These are phyloP conservation scores for Metschnikowia rubicola DNA, from an alignment of 805 yeast genomes.

Conservation along the genomic window DNA sequence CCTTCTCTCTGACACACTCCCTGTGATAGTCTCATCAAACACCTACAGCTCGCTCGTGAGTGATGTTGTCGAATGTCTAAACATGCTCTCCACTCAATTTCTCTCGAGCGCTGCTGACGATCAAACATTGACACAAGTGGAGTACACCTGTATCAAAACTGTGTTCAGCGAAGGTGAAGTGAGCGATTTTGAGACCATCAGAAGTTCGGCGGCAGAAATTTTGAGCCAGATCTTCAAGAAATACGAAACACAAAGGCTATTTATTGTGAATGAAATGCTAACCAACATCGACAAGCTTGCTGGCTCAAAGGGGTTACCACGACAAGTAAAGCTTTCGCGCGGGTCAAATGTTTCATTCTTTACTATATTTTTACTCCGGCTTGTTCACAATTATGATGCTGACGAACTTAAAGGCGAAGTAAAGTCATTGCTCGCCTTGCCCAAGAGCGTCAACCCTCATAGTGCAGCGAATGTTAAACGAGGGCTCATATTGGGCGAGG, in stretches of 20 bases:
- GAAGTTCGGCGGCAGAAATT: constrained; percentile 27
- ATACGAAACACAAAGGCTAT: constrained; percentile 51
- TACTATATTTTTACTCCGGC: constrained; percentile 42
- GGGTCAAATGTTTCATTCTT: constrained; percentile 50
- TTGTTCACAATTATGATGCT: constrained; percentile 36
- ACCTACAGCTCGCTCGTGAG: constrained; percentile 1
- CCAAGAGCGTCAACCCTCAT: constrained; percentile 7
- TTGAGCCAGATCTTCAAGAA: constrained; percentile 35
- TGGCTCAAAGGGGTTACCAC: constrained; percentile 38
- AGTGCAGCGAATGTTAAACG: constrained; percentile 7
- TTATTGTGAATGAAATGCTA: constrained; percentile 59
- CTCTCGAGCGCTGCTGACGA: constrained; percentile 37
- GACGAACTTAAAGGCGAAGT: constrained; percentile 2
- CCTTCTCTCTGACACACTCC: constrained; percentile 33
- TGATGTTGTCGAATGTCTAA: constrained; percentile 2
- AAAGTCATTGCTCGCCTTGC: neutral
- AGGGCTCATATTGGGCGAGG: constrained; percentile 1
- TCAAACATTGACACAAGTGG: constrained; percentile 52
- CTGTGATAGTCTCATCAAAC: constrained; percentile 24
- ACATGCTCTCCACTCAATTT: constrained; percentile 16
- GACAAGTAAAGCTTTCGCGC: constrained; percentile 40
- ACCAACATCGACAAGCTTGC: constrained; percentile 50
- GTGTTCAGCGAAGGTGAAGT: constrained; percentile 36
- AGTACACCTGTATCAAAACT: constrained; percentile 44
- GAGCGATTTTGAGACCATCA: constrained; percentile 25